phyloP scores from a whole-genome alignment of 441 rosid genomes.

The Kokia cookei region DNA sequence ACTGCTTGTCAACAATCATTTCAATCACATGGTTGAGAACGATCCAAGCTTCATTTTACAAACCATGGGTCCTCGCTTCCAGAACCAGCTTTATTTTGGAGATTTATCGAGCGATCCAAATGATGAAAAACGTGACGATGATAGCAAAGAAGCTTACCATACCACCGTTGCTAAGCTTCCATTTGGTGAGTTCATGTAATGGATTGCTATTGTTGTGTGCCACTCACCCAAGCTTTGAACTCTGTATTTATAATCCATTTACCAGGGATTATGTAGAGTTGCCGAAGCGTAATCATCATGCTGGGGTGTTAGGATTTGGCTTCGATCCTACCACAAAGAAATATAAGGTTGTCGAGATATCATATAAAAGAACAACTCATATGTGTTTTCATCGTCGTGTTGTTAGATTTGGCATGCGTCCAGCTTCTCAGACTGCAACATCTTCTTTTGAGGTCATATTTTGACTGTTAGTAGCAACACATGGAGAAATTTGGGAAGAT shows the following conservation, averaged over 20 bases:
- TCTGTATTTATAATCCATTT: slow-evolving; percentile 68
- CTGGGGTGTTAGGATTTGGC: slow-evolving; percentile 69
- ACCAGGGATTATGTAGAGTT: slow-evolving; percentile 39
- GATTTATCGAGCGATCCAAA: slow-evolving; percentile 13
- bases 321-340: slow-evolving; percentile 35
- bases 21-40: slow-evolving; percentile 4
- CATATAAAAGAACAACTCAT: slow-evolving; percentile 40
- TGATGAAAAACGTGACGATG: slow-evolving; percentile 7
- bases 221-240: slow-evolving; percentile 7
- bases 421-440: neutral
- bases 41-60: slow-evolving; percentile 66
- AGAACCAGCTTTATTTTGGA: slow-evolving; percentile 22
- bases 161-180: no score
- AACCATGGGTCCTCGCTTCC: slow-evolving; percentile 13
- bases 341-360: slow-evolving; percentile 59
- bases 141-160: slow-evolving; percentile 16
- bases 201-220: slow-evolving; percentile 28
- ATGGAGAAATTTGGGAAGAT: slow-evolving; percentile 64
- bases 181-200: slow-evolving; percentile 55
- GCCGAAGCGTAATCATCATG: slow-evolving; percentile 44
- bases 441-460: slow-evolving; percentile 44
- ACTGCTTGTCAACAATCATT: slow-evolving; percentile 22
- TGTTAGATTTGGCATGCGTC: neutral
- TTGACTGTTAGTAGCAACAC: slow-evolving; percentile 40
- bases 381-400: neutral